Evolutionary conservation across 2,329 filamentous ascomycete species (phyloP), one percentile per base, ranked within the genome.

Genomic region (Aureobasidium melanogenum): DNA sequence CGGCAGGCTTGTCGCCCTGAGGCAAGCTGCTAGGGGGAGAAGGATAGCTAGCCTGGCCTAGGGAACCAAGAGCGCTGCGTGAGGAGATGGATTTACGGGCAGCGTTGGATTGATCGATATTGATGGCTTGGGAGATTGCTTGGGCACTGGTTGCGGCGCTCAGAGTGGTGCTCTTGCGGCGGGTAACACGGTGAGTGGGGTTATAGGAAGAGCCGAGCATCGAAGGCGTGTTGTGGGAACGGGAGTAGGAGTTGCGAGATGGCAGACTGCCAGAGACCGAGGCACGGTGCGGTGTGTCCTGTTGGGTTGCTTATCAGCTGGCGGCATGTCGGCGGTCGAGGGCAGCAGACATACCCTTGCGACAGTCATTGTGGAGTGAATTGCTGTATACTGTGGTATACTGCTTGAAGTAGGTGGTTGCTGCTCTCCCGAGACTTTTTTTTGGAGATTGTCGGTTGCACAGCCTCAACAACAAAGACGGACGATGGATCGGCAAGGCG

Each of bases 161-260:
- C 64, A 89, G 91, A 72, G 84, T 86, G 72, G 96, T 91, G 76
- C 92, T 97, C 83, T 97, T 97, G 69, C 94, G 86, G 70, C 93
- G 89, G 68, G 89, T 91, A 67, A 97, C 85, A 68, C 94, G 89
- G 75, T 96, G 89, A 73, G 85, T 87, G 68, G 86, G 78, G 78
- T 92, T 93, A 71, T 92, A 83, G 62, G 88, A 85, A 67, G 85
- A 85, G 63, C 88, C 83, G 61, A 92, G 88, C 68, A 91, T 80
- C 62, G 90, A 93, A 75, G 94, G 88, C 54, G 89, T 89, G 78
- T 91, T 89, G 78, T 91, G 89, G 68, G 85, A 86, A 71, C 91
- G 87, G 65, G 85, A 83, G 76, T 88, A 84, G 66, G 83, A 77
- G 71, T 85, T 82, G 67, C 86, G 86, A 63, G 76, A 79, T 55